These are phyloP conservation scores for Hyaloscypha hepaticicola DNA, from an alignment of 495 filamentous ascomycete genomes.

Conservation along the genomic window DNA sequence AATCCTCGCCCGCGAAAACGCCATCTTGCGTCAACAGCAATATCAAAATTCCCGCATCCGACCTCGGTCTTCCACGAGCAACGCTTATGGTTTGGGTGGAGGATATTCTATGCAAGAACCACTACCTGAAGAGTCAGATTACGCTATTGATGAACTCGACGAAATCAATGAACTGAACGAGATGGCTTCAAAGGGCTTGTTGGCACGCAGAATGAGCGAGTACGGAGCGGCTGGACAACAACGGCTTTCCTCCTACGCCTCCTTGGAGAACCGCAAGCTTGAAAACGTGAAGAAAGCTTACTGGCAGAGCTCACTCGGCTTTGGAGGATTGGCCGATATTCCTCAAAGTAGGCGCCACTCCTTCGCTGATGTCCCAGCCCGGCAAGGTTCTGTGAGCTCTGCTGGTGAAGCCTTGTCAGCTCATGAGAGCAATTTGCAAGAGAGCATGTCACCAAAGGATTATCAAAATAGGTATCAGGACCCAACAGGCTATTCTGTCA, in stretches of 20 bases:
- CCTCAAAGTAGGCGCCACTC: conserved; percentile 92
- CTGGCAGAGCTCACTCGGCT: conserved; percentile 87
- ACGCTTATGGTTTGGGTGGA: conserved; percentile 52
- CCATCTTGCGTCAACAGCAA: conserved; percentile 63
- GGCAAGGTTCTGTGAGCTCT: conserved; percentile 68
- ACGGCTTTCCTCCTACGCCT: conserved; percentile 54
- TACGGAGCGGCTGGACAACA: conserved; percentile 55
- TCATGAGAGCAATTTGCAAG: conserved; percentile 25
- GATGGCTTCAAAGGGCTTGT: conserved; percentile 49
- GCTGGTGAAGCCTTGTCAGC: conserved; percentile 50
- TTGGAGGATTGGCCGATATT: conserved; percentile 65
- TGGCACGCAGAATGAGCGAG: conserved; percentile 58
- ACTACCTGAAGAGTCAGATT: conserved; percentile 69
- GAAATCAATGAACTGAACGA: conserved; percentile 60
- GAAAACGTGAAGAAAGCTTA: conserved; percentile 78
- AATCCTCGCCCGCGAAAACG: conserved; percentile 70
- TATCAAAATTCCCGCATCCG: conserved; percentile 60
- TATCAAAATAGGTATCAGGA: conserved; percentile 29
- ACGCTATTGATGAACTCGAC: conserved; percentile 68
- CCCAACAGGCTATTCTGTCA: conserved; percentile 23
- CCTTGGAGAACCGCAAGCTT: conserved; percentile 69
- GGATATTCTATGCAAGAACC: conserved; percentile 61
- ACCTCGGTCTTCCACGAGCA: conserved; percentile 59
- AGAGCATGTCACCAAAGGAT: conserved; percentile 25
- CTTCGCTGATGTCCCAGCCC: conserved; percentile 81